Conservation (phyloP, 176 grass and related monocot genomes). For the Zea luxurians region DNA sequence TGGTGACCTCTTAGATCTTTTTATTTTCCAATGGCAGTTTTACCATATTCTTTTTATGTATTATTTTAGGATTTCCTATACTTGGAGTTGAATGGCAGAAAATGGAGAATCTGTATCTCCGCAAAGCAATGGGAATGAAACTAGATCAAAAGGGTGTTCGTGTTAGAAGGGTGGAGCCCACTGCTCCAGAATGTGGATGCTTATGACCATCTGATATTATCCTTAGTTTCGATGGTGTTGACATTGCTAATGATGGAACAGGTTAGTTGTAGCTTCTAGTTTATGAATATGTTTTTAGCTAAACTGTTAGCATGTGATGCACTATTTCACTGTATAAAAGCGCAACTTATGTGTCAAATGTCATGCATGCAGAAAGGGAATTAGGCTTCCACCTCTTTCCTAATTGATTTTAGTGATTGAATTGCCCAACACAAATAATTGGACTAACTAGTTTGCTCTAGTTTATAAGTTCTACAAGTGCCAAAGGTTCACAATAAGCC, state of each 20-base stretch:
- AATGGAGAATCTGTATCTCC: conserved; percentile 98
- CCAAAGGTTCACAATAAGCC: too few relatives aligned
- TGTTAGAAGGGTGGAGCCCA: conserved; percentile 88
- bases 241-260: conserved; percentile 98
- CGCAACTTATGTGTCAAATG: background rate
- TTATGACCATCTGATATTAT: conserved; percentile 90
- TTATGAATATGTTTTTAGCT: background rate
- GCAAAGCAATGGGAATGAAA: conserved; percentile 97
- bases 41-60: conserved; percentile 13
- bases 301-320: background rate
- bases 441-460: too few relatives aligned
- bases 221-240: conserved; percentile 85
- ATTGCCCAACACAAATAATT: too few relatives aligned
- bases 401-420: too few relatives aligned
- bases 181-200: conserved; percentile 76
- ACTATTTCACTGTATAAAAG: conserved; percentile 10
- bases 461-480: too few relatives aligned
- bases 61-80: conserved; percentile 79
- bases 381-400: background rate
- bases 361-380: background rate
- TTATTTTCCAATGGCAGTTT: conserved; percentile 5
- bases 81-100: conserved; percentile 98
- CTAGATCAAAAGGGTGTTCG: conserved; percentile 90
- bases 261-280: conserved; percentile 35
- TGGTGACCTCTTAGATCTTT: conserved; percentile 8